Evolutionary conservation across 257 asterid genomes (phyloP).

Genomic region (Solanum medicagineum): DNA sequence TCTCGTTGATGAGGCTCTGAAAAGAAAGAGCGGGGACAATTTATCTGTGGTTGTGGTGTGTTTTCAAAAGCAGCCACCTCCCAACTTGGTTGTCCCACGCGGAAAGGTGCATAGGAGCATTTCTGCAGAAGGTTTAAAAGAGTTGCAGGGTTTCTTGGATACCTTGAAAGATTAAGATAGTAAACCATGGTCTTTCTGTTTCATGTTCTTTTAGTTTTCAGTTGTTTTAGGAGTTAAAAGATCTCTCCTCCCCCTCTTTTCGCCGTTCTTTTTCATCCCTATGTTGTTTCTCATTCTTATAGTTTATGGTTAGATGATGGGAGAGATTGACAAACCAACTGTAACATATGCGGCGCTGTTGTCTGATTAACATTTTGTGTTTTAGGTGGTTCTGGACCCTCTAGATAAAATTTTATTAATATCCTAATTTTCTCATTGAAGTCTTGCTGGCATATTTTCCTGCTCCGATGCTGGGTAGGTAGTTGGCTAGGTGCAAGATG

Average conservation of each 20-base stretch:
- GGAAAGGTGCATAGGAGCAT: conserved; percentile 89
- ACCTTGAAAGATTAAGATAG: conserved; percentile 40
- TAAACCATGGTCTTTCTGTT: conserved; percentile 1
- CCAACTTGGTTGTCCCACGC: conserved; percentile 55
- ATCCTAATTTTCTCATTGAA: not conserved
- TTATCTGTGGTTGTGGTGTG: conserved; percentile 78
- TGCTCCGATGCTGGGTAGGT: not conserved
- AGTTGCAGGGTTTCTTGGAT: conserved; percentile 74
- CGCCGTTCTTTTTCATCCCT: conserved; percentile 1
- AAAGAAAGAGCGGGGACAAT: conserved; percentile 80
- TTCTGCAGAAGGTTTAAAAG: conserved; percentile 90
- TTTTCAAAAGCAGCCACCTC: conserved; percentile 72
- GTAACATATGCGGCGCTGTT: conserved; percentile 76
- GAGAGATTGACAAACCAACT: conserved; percentile 44
- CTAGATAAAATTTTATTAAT: not conserved
- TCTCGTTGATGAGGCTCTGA: conserved; percentile 77
- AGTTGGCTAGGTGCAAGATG: not conserved
- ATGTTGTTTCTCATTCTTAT: not conserved
- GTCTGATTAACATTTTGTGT: not conserved
- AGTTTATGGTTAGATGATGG: conserved; percentile 24
- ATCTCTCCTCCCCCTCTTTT: not conserved
- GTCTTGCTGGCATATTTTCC: not conserved
- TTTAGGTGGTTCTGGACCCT: not conserved
- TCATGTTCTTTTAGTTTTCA: not conserved
- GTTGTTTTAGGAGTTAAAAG: not conserved